phyloP scores from a whole-genome alignment of 345 rosid genomes.

The Dipteronia dyeriana region DNA sequence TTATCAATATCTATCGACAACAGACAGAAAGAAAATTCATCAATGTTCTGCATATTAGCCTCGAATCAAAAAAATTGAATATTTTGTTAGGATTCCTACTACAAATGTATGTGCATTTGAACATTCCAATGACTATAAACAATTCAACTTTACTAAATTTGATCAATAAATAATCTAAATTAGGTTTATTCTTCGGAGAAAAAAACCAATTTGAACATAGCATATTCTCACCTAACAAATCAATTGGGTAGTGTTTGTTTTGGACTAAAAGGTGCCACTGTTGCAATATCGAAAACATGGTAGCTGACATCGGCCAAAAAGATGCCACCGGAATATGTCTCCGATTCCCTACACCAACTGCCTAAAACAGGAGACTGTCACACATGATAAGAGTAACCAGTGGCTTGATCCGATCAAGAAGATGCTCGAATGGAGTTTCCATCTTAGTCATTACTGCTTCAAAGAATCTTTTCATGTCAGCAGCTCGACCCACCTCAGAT shows the following conservation, averaged over 20 bases:
- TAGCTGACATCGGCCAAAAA: slow-evolving; percentile 21
- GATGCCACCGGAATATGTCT: slow-evolving; percentile 33
- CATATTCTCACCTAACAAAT: slow-evolving; percentile 3
- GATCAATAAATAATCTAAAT: too few relatives aligned
- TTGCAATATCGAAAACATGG: slow-evolving; percentile 17
- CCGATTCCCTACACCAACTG: slow-evolving; percentile 19
- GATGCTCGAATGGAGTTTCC: slow-evolving; percentile 25
- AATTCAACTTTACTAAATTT: too few relatives aligned
- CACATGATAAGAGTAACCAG: slow-evolving; percentile 9
- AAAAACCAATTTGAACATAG: too few relatives aligned
- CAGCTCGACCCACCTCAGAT: slow-evolving; percentile 19
- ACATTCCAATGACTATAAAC: too few relatives aligned
- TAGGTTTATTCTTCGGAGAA: too few relatives aligned
- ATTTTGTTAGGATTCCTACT: too few relatives aligned
- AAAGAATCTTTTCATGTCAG: slow-evolving; percentile 15
- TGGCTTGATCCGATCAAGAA: slow-evolving; percentile 18
- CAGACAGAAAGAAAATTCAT: neutral
- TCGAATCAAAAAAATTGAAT: too few relatives aligned
- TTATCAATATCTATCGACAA: slow-evolving; percentile 17
- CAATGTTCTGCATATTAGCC: too few relatives aligned
- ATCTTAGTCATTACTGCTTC: slow-evolving; percentile 27
- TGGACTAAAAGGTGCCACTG: slow-evolving; percentile 20
- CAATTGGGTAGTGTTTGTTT: slow-evolving; percentile 22
- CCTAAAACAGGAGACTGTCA: slow-evolving; percentile 17
- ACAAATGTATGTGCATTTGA: too few relatives aligned